Evolutionary conservation across 179 eudicot genomes (phyloP).

Genomic region (Beta macrorhiza): DNA sequence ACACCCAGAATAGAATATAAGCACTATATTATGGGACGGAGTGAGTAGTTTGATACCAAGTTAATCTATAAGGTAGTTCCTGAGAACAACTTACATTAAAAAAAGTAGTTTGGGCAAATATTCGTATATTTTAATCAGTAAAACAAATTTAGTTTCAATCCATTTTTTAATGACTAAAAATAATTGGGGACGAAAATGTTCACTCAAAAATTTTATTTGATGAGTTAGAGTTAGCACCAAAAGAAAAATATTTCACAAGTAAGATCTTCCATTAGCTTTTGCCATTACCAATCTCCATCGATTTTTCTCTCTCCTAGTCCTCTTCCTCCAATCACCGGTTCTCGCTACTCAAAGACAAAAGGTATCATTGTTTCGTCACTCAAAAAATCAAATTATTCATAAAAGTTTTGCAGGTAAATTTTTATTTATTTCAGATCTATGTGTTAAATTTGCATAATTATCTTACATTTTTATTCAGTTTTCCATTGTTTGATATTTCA

Average conservation of each 20-base stretch:
- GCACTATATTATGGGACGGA: no score
- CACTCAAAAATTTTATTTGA: no score
- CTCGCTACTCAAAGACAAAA: not conserved
- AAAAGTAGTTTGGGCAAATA: no score
- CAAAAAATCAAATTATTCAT: not conserved
- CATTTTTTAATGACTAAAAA: no score
- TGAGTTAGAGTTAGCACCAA: no score
- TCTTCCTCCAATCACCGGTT: not conserved
- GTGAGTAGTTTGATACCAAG: no score
- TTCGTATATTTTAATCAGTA: no score
- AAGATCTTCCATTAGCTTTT: not conserved
- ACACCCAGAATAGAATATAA: no score
- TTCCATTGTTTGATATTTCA: not conserved
- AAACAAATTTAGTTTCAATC: no score
- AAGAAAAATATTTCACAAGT: not conserved
- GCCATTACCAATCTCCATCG: not conserved
- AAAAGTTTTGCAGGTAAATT: not conserved
- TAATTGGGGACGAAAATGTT: no score
- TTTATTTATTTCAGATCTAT: constrained; percentile 21
- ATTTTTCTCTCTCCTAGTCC: not conserved
- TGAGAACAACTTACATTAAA: no score
- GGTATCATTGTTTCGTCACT: not conserved
- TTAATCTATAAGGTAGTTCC: no score
- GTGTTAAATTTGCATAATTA: not conserved
- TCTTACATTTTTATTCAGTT: constrained; percentile 3